Base-by-base conservation (phyloP, 805 yeast species). In the Kazachstania taianensis region DNA sequence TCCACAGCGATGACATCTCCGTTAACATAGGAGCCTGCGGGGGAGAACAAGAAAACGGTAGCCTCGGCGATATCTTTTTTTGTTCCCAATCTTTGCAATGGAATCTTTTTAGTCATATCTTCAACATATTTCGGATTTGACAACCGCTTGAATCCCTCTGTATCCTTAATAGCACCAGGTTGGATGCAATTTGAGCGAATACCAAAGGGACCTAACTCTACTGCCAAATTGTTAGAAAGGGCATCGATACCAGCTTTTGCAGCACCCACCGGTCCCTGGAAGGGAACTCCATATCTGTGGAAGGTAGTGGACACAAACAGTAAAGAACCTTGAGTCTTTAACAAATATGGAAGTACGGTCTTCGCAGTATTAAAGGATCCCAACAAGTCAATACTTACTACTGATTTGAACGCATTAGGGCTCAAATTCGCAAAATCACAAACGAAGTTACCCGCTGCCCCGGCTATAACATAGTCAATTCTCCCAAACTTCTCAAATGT, bases 221-320 rank as follows among this genome's bases (percentile, higher is more conserved):
- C 92, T 2, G 96, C 94, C 40, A 87, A 61, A 2, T 86, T 79
- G 44, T 80, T 77, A 19, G 84, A 75, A 25, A 87, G 65, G 3
- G 96, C 94, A 56, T 89, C 97, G 28, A 89, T 70, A 18, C 96
- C 97, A 1, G 96, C 95, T 61, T 89, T 89, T 3, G 96, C 96
- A 0, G 96, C 96, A 5, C 87, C 80, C 3, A 86, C 96, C 51
- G 89, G 96, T 5, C 76, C 50, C 61, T 89, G 96, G 63, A 81
- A 76, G 10, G 95, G 94, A 20, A 81, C 75, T 8, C 96, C 96
- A 48, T 75, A 72, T 58, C 82, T 83, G 60, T 89, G 96, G 41
- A 89, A 69, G 2, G 96, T 87, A 2, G 97, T 94, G 33, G 87
- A 73, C 14, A 89, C 82, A 48, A 87, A 85, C 9, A 87, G 46